A percentile compares a stretch with the other conserved stretches of the same genome.
These are phyloP conservation scores for Fusarium nodosum DNA, from an alignment of 2,329 filamentous ascomycete genomes.

Conservation along the genomic window DNA sequence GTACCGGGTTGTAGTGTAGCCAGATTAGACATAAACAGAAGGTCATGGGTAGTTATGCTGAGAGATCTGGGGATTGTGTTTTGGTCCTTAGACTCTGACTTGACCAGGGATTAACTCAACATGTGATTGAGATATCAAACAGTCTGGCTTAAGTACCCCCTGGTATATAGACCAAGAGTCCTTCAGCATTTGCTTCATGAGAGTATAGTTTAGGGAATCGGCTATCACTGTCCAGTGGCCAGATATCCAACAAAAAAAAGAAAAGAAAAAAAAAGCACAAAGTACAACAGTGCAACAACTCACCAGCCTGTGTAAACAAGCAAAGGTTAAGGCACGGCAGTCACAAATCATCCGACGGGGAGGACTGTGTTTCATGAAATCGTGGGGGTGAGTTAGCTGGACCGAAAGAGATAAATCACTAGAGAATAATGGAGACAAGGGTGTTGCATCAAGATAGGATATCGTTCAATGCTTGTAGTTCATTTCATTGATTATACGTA, in stretches of 20 bases:
- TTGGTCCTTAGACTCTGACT: not conserved
- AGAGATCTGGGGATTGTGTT: not conserved
- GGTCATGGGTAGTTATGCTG: not conserved
- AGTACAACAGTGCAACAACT: not conserved
- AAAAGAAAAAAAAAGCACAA: too few relatives aligned
- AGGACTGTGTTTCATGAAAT: not conserved
- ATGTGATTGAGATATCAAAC: too few relatives aligned
- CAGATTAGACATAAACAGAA: not conserved
- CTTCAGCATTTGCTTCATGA: too few relatives aligned
- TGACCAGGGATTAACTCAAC: not conserved
- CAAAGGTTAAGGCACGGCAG: not conserved
- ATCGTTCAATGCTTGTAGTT: conserved; percentile 12
- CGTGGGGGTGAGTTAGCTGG: too few relatives aligned
- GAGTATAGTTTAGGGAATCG: too few relatives aligned
- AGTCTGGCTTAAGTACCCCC: too few relatives aligned
- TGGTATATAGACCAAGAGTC: too few relatives aligned
- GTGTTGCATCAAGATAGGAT: conserved; percentile 2
- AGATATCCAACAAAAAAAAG: too few relatives aligned
- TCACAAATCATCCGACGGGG: not conserved
- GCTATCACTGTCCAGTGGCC: too few relatives aligned
- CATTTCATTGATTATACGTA: conserved; percentile 29
- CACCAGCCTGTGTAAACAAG: not conserved
- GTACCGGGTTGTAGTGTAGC: too few relatives aligned
- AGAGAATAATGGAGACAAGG: not conserved
- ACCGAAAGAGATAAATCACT: not conserved